Evolutionary conservation across 169 alveolate species (phyloP).

Genomic region (Plasmodium cynomolgi): DNA sequence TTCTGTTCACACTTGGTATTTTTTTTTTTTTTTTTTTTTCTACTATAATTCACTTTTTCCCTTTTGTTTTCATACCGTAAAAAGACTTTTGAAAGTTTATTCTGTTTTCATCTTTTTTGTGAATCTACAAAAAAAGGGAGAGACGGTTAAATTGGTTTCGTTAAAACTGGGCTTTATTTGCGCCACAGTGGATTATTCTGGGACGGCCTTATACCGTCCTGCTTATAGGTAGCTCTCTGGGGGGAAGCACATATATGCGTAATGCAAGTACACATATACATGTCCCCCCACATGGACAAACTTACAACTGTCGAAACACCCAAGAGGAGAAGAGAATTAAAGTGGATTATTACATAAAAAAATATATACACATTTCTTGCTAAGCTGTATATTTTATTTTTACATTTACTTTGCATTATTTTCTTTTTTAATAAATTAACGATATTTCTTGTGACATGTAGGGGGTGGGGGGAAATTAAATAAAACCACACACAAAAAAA

Average conservation of each 20-base stretch:
- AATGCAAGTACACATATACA: neutral
- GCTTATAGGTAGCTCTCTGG: neutral
- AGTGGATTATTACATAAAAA: slow-evolving; percentile 16
- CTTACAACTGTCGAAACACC: slow-evolving; percentile 41
- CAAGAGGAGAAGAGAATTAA: slow-evolving; percentile 34
- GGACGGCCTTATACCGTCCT: neutral
- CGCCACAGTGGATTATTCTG: neutral
- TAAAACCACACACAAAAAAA: neutral
- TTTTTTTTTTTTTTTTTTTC: no score
- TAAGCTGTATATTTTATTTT: slow-evolving; percentile 60
- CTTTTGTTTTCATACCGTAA: slow-evolving; percentile 36
- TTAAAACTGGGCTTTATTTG: neutral
- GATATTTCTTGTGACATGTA: slow-evolving; percentile 10
- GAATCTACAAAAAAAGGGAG: neutral
- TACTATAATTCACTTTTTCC: neutral
- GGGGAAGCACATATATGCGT: neutral
- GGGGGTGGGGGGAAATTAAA: neutral
- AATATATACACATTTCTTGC: slow-evolving; percentile 55
- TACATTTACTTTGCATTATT: slow-evolving; percentile 60
- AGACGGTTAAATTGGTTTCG: neutral
- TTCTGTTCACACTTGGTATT: neutral
- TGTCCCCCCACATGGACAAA: neutral
- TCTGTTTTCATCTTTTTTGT: slow-evolving; percentile 48
- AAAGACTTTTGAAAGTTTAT: slow-evolving; percentile 29
- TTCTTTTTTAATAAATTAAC: slow-evolving; percentile 6